Evolutionary conservation across 2,329 filamentous ascomycete genomes (phyloP).

Genomic region (Diaporthe citrichinensis): DNA sequence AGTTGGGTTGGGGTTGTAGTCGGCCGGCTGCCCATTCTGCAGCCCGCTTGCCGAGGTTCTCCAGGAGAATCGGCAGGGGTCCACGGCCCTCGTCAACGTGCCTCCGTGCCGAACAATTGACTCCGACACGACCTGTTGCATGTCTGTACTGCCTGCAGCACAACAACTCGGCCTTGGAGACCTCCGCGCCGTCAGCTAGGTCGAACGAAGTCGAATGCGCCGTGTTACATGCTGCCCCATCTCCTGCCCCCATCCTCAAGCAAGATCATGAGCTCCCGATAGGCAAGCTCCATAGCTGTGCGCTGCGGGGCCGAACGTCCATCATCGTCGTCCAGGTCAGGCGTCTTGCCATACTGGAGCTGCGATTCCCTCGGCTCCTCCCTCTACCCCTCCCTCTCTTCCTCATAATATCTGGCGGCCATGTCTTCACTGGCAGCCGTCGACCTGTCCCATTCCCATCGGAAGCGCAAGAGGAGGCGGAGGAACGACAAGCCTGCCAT

Average conservation of each 20-base stretch:
- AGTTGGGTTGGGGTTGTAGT: slow-evolving; percentile 18
- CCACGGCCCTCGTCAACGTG: background rate
- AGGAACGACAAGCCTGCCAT: slow-evolving; percentile 81
- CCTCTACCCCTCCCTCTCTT: background rate
- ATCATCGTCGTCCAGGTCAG: slow-evolving; percentile 8
- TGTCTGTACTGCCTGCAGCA: slow-evolving; percentile 5
- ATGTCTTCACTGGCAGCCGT: slow-evolving; percentile 48
- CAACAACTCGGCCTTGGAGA: background rate
- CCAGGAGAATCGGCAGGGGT: slow-evolving; percentile 31
- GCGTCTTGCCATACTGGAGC: slow-evolving; percentile 17
- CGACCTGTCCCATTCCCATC: slow-evolving; percentile 44
- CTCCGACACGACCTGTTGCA: background rate
- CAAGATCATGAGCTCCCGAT: slow-evolving; percentile 26
- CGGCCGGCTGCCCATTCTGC: slow-evolving; percentile 13
- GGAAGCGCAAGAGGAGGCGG: slow-evolving; percentile 65
- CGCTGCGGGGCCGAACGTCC: slow-evolving; percentile 25
- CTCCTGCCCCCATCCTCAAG: background rate
- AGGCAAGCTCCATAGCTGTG: slow-evolving; percentile 31
- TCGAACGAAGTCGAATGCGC: background rate
- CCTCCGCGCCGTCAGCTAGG: background rate
- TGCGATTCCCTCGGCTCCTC: background rate
- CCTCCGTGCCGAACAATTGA: slow-evolving; percentile 27
- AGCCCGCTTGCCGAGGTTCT: slow-evolving; percentile 34
- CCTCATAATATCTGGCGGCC: slow-evolving; percentile 1
- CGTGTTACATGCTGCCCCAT: background rate